A percentile compares a stretch with the other conserved stretches of the same genome.
Conservation (phyloP, 306 rosid species). For the Alnus rubra region DNA sequence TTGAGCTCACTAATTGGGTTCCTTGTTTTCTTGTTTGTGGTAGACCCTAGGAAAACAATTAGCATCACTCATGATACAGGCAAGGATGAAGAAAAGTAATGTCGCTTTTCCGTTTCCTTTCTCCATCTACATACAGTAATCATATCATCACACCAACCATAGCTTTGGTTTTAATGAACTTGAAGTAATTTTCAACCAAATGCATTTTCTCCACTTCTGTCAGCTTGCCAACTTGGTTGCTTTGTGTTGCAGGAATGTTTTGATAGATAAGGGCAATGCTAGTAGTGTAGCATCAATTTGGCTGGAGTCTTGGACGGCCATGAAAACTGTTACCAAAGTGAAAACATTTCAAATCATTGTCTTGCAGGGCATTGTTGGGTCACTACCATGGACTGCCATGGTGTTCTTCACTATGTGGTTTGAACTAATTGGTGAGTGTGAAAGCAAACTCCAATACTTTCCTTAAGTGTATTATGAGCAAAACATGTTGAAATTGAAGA, state of each 20-base stretch:
- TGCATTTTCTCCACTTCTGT: slow-evolving; percentile 13
- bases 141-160: too few relatives aligned
- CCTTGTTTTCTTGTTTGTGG: slow-evolving; percentile 71
- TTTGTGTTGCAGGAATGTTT: slow-evolving; percentile 49
- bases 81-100: slow-evolving; percentile 56
- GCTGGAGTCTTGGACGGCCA: slow-evolving; percentile 77
- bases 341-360: slow-evolving; percentile 86
- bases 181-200: not conserved
- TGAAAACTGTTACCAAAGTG: slow-evolving; percentile 75
- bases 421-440: slow-evolving; percentile 75
- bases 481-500: not conserved
- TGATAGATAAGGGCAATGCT: slow-evolving; percentile 43
- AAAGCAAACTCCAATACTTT: slow-evolving; percentile 5
- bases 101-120: not conserved
- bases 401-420: slow-evolving; percentile 99
- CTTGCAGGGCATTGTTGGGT: slow-evolving; percentile 86
- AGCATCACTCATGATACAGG: slow-evolving; percentile 22
- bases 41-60: slow-evolving; percentile 62
- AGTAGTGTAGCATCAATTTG: slow-evolving; percentile 58
- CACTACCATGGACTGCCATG: slow-evolving; percentile 99
- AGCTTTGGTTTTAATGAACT: not conserved
- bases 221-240: slow-evolving; percentile 23
- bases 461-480: too few relatives aligned
- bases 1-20: slow-evolving; percentile 78
- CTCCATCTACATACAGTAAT: too few relatives aligned